Evolutionary conservation across 2,329 filamentous ascomycete genomes (phyloP).

Genomic region (Diplodia sapinea): DNA sequence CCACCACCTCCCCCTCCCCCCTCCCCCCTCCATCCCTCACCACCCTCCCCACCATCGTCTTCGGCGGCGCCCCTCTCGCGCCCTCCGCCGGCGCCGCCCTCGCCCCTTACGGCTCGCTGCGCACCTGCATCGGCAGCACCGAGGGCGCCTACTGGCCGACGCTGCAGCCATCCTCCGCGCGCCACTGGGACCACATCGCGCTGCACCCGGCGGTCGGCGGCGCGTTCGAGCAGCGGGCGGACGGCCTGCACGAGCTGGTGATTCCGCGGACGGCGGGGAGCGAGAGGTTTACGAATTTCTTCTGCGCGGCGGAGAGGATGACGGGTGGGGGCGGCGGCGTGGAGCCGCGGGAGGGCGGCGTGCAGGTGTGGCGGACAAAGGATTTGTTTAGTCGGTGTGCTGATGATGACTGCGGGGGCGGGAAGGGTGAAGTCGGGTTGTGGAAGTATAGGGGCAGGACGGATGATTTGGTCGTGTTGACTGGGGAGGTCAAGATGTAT

Average conservation of each 20-base stretch:
- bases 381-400: conserved; percentile 38
- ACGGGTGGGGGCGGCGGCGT: no score
- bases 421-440: not conserved
- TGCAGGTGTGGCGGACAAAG: conserved; percentile 37
- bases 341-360: no score
- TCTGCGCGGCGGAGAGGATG: conserved; percentile 29
- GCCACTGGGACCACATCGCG: not conserved
- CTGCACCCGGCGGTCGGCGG: conserved; percentile 8
- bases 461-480: conserved; percentile 22
- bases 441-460: conserved; percentile 18
- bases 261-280: not conserved
- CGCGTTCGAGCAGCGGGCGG: not conserved
- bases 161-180: not conserved
- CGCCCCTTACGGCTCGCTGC: not conserved
- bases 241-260: conserved; percentile 2
- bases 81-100: not conserved
- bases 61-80: conserved; percentile 10
- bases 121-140: conserved; percentile 17
- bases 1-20: no score
- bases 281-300: not conserved
- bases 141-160: conserved; percentile 10
- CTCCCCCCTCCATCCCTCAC: not conserved
- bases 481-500: conserved; percentile 30
- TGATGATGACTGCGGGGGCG: no score
- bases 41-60: not conserved